phyloP scores from a whole-genome alignment of 2,329 filamentous ascomycete genomes.

The Fusarium pilosicola region DNA sequence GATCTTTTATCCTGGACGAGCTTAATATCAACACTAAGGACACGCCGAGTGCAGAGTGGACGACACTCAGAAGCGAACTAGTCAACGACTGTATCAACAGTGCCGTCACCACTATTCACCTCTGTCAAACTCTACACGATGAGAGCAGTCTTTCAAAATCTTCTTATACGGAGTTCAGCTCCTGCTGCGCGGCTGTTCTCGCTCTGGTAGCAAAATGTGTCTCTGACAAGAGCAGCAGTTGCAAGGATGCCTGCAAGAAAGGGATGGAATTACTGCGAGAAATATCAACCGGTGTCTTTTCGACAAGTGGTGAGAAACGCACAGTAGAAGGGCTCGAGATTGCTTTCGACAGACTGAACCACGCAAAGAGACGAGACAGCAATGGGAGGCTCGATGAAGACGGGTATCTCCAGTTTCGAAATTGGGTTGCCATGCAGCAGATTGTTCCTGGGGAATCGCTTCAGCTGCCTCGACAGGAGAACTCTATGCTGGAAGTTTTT shows the following conservation, averaged over 20 bases:
- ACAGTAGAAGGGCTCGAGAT: constrained; percentile 20
- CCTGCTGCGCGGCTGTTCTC: constrained; percentile 33
- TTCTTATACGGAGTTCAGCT: constrained; percentile 37
- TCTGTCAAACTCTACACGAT: constrained; percentile 26
- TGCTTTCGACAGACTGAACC: constrained; percentile 11
- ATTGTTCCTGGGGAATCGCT: constrained; percentile 23
- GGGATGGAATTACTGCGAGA: constrained; percentile 24
- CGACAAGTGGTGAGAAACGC: constrained; percentile 20
- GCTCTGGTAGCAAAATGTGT: constrained; percentile 20
- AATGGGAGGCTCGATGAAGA: not conserved
- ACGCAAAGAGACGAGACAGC: not conserved
- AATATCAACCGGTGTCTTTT: constrained; percentile 23
- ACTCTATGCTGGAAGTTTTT: not conserved
- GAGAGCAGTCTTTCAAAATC: constrained; percentile 30
- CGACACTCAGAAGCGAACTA: constrained; percentile 1
- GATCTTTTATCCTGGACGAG: constrained; percentile 31
- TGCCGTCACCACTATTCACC: constrained; percentile 18
- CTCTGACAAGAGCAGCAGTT: not conserved
- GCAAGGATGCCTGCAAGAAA: constrained; percentile 7
- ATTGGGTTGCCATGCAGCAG: constrained; percentile 37
- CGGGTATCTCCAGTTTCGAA: constrained; percentile 36
- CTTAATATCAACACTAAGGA: not conserved
- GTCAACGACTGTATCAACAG: constrained; percentile 26
- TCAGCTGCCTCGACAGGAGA: constrained; percentile 9
- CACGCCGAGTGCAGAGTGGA: constrained; percentile 5